Evolutionary conservation across 768 basidiomycete species (phyloP), one percentile per base, ranked within the genome.

Genomic region (Tephrocybe sp.): DNA sequence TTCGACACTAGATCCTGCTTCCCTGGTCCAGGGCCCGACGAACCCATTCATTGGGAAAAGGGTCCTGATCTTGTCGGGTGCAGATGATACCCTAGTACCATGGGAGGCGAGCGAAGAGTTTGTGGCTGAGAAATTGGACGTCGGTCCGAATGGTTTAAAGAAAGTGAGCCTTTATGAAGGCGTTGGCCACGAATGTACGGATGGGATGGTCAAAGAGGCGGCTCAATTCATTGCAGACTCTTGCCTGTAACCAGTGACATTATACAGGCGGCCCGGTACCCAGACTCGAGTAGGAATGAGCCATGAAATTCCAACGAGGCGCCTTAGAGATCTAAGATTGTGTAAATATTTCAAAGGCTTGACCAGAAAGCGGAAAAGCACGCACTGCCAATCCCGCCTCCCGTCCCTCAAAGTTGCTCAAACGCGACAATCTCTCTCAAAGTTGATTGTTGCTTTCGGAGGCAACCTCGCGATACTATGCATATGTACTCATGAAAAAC

Each of bases 31-130:
- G 1, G 73, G 69, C 27, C 52, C 44, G 1, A 44, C 63, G 9
- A 86, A 86, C 54, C 80, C 84, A 1, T 91, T 88, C 63, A 50
- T 73, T 3, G 84, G 81, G 1, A 91, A 91, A 70, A 80, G 81
- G 58, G 74, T 94, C 12, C 73, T 94, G 4, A 82, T 87, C 2
- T 64, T 94, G 3, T 82, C 83, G 1, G 91, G 90, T 0, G 77
- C 57, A 47, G 72, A 67, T 18, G 91, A 94, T 64, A 66, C 59
- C 36, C 58, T 87, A 13, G 90, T 92, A 15, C 88, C 88, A 10
- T 83, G 81, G 76, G 57, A 58, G n/a, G 71, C 76, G 15, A 80
- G 80, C 47, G 41, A 74, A 54, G 63, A 66, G 15, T 87, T 88
- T 64, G 78, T 88, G 0, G 73, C 45, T 1, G 23, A 80, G 3